Evolutionary conservation across 345 rosid species (phyloP).

Genomic region (Clausena lansium): DNA sequence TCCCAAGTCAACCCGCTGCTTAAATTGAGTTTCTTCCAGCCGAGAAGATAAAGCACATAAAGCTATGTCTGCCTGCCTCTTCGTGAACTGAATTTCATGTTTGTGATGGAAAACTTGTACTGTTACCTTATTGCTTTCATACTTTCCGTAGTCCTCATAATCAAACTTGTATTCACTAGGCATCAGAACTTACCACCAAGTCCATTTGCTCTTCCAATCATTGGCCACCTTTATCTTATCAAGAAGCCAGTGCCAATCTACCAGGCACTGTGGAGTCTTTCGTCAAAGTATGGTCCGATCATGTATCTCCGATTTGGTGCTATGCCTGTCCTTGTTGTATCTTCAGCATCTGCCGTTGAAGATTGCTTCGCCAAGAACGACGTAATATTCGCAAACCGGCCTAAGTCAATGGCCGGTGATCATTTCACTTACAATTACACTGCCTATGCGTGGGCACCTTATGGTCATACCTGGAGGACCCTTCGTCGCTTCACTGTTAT

Average conservation of each 20-base stretch:
- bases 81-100: not conserved
- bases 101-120: slow-evolving; percentile 22
- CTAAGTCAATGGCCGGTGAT: slow-evolving; percentile 36
- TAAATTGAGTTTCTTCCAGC: not conserved
- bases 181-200: slow-evolving; percentile 38
- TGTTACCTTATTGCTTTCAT: not conserved
- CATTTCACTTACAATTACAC: slow-evolving; percentile 36
- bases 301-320: slow-evolving; percentile 40
- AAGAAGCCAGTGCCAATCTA: slow-evolving; percentile 40
- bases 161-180: slow-evolving; percentile 9
- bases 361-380: slow-evolving; percentile 58
- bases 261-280: slow-evolving; percentile 25
- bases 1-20: not conserved
- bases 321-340: slow-evolving; percentile 32
- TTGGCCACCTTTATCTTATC: slow-evolving; percentile 49
- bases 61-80: not conserved
- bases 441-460: slow-evolving; percentile 31
- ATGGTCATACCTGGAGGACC: slow-evolving; percentile 50
- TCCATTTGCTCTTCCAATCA: slow-evolving; percentile 44
- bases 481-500: slow-evolving; percentile 43
- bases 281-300: slow-evolving; percentile 37
- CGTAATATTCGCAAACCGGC: slow-evolving; percentile 47
- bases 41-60: too few species aligned
- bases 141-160: slow-evolving; percentile 8
- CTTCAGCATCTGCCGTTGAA: slow-evolving; percentile 40